Evolutionary conservation across 2,329 filamentous ascomycete species (phyloP).

Genomic region (Apiospora arundinis): DNA sequence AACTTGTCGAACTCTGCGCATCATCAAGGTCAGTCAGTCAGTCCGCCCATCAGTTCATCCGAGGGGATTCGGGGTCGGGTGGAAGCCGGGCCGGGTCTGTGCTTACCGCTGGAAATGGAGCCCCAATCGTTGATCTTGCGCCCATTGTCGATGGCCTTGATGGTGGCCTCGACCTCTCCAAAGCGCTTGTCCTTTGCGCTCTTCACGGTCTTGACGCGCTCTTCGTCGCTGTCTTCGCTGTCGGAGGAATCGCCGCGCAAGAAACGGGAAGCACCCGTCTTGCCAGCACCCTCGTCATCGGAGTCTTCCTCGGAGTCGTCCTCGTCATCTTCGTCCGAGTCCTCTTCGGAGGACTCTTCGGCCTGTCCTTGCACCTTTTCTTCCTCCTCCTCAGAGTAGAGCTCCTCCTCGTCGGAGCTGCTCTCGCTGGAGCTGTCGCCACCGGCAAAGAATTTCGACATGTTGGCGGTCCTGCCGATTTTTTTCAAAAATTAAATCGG

Average conservation of each 20-base stretch:
- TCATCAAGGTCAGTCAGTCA: conserved; percentile 17
- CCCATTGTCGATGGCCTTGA: conserved; percentile 93
- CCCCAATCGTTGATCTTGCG: conserved; percentile 98
- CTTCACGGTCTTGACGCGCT: conserved; percentile 86
- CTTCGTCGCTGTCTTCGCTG: conserved; percentile 86
- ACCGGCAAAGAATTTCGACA: conserved; percentile 97
- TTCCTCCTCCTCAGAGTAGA: conserved; percentile 82
- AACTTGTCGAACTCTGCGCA: conserved; percentile 88
- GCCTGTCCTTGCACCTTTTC: conserved; percentile 56
- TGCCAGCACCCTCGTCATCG: conserved; percentile 67
- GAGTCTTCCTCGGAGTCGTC: conserved; percentile 59
- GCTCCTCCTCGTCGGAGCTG: conserved; percentile 95
- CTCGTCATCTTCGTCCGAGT: conserved; percentile 58
- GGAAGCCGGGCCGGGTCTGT: neutral
- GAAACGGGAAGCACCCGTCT: conserved; percentile 81
- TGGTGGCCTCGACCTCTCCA: conserved; percentile 89
- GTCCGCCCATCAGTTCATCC: neutral
- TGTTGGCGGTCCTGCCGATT: conserved; percentile 50
- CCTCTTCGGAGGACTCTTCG: conserved; percentile 57
- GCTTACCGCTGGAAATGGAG: conserved; percentile 83
- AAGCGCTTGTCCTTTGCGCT: conserved; percentile 97
- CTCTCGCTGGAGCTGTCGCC: conserved; percentile 94
- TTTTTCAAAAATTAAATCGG: conserved; percentile 16
- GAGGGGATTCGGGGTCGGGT: conserved; percentile 1
- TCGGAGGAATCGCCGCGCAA: conserved; percentile 77